Evolutionary conservation across 2,329 filamentous ascomycete genomes (phyloP).

Genomic region (Dothidotthia symphoricarpi): DNA sequence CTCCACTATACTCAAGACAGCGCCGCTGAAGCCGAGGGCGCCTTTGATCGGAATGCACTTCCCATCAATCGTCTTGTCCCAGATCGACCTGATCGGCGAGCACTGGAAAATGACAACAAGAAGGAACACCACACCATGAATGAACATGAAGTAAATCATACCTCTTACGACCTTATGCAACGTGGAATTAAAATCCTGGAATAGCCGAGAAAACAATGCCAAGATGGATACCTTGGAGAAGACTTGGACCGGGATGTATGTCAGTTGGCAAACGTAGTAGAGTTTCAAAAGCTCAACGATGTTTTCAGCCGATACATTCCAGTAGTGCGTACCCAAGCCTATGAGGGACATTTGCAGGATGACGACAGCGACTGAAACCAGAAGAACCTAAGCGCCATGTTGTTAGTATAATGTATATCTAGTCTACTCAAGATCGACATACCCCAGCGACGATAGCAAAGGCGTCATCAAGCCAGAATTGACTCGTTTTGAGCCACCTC

Average conservation of each 20-base stretch:
- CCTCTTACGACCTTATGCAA: constrained; percentile 14
- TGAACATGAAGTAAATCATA: constrained; percentile 16
- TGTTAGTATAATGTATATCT: not conserved
- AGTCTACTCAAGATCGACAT: not conserved
- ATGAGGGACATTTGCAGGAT: constrained; percentile 17
- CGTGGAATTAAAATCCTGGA: constrained; percentile 10
- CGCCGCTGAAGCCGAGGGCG: constrained; percentile 12
- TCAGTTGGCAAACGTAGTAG: constrained; percentile 17
- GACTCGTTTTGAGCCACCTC: constrained; percentile 13
- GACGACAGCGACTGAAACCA: constrained; percentile 11
- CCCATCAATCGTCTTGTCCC: constrained; percentile 13
- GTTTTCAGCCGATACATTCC: constrained; percentile 8
- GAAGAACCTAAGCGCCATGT: constrained; percentile 1
- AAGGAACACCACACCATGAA: constrained; percentile 14
- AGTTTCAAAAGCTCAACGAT: constrained; percentile 12
- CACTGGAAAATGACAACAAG: constrained; percentile 16
- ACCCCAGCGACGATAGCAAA: constrained; percentile 16
- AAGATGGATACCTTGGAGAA: constrained; percentile 16
- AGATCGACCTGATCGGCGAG: constrained; percentile 11
- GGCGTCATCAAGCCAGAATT: constrained; percentile 11
- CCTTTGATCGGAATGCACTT: constrained; percentile 12
- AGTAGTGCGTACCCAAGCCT: constrained; percentile 17
- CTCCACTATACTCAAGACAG: constrained; percentile 11
- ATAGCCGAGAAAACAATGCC: constrained; percentile 11
- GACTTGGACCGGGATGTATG: constrained; percentile 13